These are phyloP conservation scores for Mimosa bimucronata DNA, from an alignment of 306 rosid species.

Conservation along the genomic window DNA sequence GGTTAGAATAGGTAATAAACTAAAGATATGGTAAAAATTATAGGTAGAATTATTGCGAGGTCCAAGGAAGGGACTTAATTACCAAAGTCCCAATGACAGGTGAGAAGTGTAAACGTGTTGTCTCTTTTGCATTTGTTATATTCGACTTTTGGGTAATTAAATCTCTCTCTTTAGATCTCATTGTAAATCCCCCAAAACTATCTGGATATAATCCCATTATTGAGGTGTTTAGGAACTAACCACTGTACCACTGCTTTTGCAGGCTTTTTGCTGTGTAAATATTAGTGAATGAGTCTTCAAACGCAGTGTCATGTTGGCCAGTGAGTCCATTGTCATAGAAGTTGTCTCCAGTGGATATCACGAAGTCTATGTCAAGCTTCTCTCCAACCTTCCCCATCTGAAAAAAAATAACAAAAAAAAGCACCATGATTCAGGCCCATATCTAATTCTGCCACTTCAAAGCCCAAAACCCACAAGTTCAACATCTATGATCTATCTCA, in stretches of 20 bases:
- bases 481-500: background rate
- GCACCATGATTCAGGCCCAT: background rate
- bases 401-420: background rate
- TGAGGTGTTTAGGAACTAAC: slow-evolving; percentile 42
- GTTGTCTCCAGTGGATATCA: slow-evolving; percentile 62
- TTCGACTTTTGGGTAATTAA: too few species aligned
- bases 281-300: slow-evolving; percentile 55
- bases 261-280: slow-evolving; percentile 54
- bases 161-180: too few species aligned
- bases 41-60: too few species aligned
- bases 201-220: background rate
- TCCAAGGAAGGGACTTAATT: too few species aligned
- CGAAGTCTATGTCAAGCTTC: slow-evolving; percentile 59
- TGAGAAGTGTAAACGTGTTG: too few species aligned
- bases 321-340: slow-evolving; percentile 61
- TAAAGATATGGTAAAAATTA: background rate
- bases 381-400: slow-evolving; percentile 59
- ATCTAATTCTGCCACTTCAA: background rate
- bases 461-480: background rate
- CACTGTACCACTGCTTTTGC: slow-evolving; percentile 61
- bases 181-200: too few species aligned
- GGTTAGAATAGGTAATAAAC: background rate
- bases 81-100: too few species aligned
- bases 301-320: slow-evolving; percentile 37
- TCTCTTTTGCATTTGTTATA: too few species aligned